phyloP scores from a whole-genome alignment of 2,329 filamentous ascomycete genomes.

The Pseudogymnoascus sp. region DNA sequence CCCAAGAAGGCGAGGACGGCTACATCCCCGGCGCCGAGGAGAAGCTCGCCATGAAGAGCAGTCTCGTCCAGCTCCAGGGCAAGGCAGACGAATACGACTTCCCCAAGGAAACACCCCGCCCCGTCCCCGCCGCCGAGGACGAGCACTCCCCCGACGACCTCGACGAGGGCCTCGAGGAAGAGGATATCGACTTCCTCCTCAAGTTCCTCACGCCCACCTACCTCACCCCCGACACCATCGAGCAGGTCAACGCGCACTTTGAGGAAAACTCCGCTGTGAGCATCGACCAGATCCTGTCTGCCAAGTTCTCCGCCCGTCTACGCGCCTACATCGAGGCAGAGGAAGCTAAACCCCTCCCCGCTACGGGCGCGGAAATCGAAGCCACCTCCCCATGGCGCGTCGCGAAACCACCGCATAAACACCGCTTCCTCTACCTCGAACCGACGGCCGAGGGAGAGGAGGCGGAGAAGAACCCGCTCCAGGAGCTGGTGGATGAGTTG shows the following conservation, averaged over 20 bases:
- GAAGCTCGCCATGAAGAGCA: slow-evolving; percentile 80
- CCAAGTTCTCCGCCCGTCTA: slow-evolving; percentile 69
- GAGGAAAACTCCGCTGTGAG: slow-evolving; percentile 77
- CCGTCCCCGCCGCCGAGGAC: slow-evolving; percentile 26
- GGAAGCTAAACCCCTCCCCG: slow-evolving; percentile 44
- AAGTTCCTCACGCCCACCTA: slow-evolving; percentile 87
- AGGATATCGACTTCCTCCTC: slow-evolving; percentile 81
- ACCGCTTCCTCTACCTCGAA: slow-evolving; percentile 80
- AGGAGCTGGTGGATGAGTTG: slow-evolving; percentile 73
- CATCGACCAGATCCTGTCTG: slow-evolving; percentile 68
- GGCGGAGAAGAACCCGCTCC: slow-evolving; percentile 49
- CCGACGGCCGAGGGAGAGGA: slow-evolving; percentile 30
- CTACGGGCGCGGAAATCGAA: slow-evolving; percentile 49
- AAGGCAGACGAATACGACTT: slow-evolving; percentile 85
- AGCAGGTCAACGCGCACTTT: slow-evolving; percentile 74
- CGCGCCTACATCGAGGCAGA: slow-evolving; percentile 61
- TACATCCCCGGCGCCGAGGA: slow-evolving; percentile 84
- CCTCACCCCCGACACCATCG: slow-evolving; percentile 82
- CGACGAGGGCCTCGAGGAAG: slow-evolving; percentile 53
- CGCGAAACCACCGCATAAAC: slow-evolving; percentile 87
- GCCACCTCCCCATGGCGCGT: slow-evolving; percentile 59
- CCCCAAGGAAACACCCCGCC: slow-evolving; percentile 55
- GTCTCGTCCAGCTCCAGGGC: slow-evolving; percentile 85
- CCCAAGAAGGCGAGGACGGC: slow-evolving; percentile 87
- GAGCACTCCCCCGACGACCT: slow-evolving; percentile 1